Percentiles rank a stretch among this genome's conserved stretches.
These are phyloP conservation scores for Clathrus columnatus DNA, from an alignment of 768 basidiomycete species.

Conservation along the genomic window DNA sequence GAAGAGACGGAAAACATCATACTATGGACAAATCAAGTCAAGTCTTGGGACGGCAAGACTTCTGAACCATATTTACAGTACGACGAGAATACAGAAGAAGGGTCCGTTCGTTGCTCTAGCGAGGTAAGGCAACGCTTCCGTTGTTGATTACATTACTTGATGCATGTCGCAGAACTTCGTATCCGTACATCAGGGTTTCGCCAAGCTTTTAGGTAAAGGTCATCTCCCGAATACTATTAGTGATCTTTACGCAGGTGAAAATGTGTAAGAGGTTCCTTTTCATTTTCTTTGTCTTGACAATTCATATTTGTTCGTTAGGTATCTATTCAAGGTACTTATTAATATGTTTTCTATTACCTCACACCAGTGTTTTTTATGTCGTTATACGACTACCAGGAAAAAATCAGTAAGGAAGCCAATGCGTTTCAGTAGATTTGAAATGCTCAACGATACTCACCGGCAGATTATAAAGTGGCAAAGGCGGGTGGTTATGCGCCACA, in stretches of 20 bases:
- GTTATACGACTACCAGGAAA: not conserved
- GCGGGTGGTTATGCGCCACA: conserved; percentile 17
- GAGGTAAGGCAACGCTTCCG: not conserved
- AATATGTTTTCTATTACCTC: too few species aligned
- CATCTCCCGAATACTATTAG: not conserved
- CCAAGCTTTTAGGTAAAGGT: not conserved
- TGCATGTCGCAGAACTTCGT: conserved; percentile 3
- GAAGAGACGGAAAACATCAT: conserved; percentile 2
- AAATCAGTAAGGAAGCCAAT: conserved; percentile 12
- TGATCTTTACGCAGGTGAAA: conserved; percentile 3
- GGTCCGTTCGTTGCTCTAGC: not conserved
- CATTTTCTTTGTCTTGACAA: not conserved
- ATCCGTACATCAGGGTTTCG: conserved; percentile 1
- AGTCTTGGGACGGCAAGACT: not conserved
- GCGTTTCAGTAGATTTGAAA: not conserved
- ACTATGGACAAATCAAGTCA: conserved; percentile 5
- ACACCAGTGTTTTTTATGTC: not conserved
- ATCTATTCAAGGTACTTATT: not conserved
- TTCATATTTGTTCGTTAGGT: not conserved
- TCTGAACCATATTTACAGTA: conserved; percentile 5
- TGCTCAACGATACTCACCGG: not conserved
- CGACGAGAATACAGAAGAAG: conserved; percentile 6
- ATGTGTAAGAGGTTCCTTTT: conserved; percentile 4
- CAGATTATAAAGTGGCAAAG: conserved; percentile 15
- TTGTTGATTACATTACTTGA: too few species aligned